These are phyloP conservation scores for Candida freyschussii DNA, from an alignment of 1,139 yeast species.

Conservation along the genomic window DNA sequence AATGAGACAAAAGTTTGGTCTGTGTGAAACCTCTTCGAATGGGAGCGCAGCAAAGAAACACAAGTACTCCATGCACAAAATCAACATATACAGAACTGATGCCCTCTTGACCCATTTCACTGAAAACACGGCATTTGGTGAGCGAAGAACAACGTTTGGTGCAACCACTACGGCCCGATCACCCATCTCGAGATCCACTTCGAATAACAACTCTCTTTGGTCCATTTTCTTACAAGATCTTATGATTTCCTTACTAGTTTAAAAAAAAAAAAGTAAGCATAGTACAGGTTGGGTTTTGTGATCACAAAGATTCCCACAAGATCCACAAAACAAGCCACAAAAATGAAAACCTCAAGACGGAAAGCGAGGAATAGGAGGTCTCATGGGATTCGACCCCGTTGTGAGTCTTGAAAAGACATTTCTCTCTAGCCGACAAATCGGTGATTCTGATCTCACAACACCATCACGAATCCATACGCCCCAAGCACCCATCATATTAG, in stretches of 20 bases:
- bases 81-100: conserved; percentile 26
- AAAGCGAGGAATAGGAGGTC: conserved; percentile 1
- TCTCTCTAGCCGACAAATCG: conserved; percentile 52
- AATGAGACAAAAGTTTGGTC: conserved; percentile 33
- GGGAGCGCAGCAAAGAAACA: conserved; percentile 39
- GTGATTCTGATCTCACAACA: conserved; percentile 49
- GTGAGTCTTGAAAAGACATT: conserved; percentile 35
- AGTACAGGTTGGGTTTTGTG: no score
- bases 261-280: no score
- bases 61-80: conserved; percentile 37
- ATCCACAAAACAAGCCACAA: no score
- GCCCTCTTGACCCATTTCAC: conserved; percentile 14
- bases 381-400: no score
- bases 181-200: no score
- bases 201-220: no score
- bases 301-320: no score
- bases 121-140: conserved; percentile 29
- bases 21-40: conserved; percentile 38
- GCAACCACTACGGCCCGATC: no score
- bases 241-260: neutral
- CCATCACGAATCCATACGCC: conserved; percentile 84
- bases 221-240: no score
- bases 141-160: conserved; percentile 23
- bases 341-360: neutral
- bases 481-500: conserved; percentile 85